phyloP scores from a whole-genome alignment of 305 asterid genomes.

The Fraxinus angustifolia region DNA sequence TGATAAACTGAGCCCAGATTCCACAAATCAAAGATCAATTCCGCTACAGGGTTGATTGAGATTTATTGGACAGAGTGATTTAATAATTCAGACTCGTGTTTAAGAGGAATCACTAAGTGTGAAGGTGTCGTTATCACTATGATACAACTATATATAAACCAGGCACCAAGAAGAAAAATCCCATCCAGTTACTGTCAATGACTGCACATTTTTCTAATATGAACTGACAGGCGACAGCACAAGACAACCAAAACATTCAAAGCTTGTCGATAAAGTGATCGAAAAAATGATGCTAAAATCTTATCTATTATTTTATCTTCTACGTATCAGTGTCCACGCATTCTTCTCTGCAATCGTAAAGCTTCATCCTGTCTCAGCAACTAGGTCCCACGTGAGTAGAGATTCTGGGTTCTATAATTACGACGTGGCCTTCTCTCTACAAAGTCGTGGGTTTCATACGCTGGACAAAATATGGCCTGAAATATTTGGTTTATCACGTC shows the following conservation, averaged over 20 bases:
- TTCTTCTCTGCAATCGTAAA: conserved; percentile 87
- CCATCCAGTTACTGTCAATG: not conserved
- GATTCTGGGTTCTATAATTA: conserved; percentile 29
- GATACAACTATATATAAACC: not conserved
- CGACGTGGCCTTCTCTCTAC: conserved; percentile 32
- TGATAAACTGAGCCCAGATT: too few species aligned
- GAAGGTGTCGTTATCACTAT: not conserved
- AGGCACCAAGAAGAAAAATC: not conserved
- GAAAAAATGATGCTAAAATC: conserved; percentile 33
- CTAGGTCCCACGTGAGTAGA: conserved; percentile 21
- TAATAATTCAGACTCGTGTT: not conserved
- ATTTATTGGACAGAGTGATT: not conserved
- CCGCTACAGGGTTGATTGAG: too few species aligned
- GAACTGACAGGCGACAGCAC: conserved; percentile 10
- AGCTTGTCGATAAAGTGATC: not conserved
- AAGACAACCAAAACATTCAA: not conserved
- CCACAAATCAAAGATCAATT: too few species aligned
- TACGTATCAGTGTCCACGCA: conserved; percentile 36
- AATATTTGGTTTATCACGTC: conserved; percentile 25
- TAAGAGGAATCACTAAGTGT: not conserved
- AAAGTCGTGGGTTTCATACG: conserved; percentile 22
- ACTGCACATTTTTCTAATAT: conserved; percentile 8
- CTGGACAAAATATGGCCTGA: conserved; percentile 39
- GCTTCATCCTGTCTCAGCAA: conserved; percentile 66
- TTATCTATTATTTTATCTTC: not conserved